Evolutionary conservation across 2,329 filamentous ascomycete species (phyloP).

Genomic region (Karstenula rhodostoma): DNA sequence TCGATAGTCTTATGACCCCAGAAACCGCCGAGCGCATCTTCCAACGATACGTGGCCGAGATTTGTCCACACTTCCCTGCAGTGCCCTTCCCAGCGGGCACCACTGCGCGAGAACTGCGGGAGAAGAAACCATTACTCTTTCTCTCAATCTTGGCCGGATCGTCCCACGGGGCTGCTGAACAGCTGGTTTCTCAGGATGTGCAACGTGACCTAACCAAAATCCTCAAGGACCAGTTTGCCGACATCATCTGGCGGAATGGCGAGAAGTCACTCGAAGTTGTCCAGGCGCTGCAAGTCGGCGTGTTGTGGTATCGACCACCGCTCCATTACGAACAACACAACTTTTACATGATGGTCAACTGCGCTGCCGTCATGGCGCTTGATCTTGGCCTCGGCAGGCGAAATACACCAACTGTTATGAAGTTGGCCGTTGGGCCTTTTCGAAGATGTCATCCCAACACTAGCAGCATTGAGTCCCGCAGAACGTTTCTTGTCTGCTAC

Average conservation of each 20-base stretch:
- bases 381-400: constrained; percentile 79
- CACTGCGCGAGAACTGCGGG: constrained; percentile 62
- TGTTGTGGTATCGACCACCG: constrained; percentile 87
- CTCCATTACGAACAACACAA: constrained; percentile 86
- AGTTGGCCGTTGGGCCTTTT: constrained; percentile 44
- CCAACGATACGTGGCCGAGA: constrained; percentile 61
- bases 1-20: constrained; percentile 59
- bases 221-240: constrained; percentile 75
- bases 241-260: constrained; percentile 76
- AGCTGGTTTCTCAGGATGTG: constrained; percentile 58
- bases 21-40: constrained; percentile 65
- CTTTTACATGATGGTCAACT: constrained; percentile 86
- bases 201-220: constrained; percentile 73
- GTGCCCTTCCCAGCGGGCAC: constrained; percentile 65
- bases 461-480: constrained; percentile 64
- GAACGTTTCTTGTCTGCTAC: constrained; percentile 69
- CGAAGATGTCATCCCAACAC: constrained; percentile 53
- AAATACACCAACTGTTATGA: constrained; percentile 53
- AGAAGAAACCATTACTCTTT: constrained; percentile 67
- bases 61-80: constrained; percentile 64
- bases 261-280: constrained; percentile 85
- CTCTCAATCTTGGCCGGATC: constrained; percentile 65
- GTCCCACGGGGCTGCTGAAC: constrained; percentile 55
- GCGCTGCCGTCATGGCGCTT: constrained; percentile 81
- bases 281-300: constrained; percentile 76